phyloP scores from a whole-genome alignment of 2,329 filamentous ascomycete genomes.

The Sarocladium oryzae region DNA sequence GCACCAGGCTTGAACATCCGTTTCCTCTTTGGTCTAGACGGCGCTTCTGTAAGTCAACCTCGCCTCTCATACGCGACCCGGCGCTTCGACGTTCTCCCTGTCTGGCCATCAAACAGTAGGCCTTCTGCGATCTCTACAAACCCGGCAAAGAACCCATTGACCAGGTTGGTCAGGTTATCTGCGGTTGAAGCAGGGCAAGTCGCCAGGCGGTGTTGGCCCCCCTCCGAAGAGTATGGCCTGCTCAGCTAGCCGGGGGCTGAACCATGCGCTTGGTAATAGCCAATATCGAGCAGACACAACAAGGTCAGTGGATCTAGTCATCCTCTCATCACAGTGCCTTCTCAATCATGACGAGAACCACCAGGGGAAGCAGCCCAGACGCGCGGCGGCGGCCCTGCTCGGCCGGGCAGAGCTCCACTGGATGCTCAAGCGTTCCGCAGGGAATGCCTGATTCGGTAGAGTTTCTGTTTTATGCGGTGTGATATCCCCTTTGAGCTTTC shows the following conservation, averaged over 20 bases:
- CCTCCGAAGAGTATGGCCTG: not conserved
- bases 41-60: slow-evolving; percentile 7
- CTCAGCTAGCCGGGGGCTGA: not conserved
- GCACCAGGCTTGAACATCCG: too few relatives aligned
- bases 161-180: not conserved
- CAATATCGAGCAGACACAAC: not conserved
- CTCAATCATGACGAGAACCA: not conserved
- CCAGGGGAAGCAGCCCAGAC: not conserved
- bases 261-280: slow-evolving; percentile 5
- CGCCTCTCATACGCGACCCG: slow-evolving; percentile 4
- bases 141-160: not conserved
- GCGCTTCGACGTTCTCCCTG: slow-evolving; percentile 5
- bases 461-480: not conserved
- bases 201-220: not conserved
- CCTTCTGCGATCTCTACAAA: not conserved
- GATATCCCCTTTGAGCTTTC: not conserved
- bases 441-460: not conserved
- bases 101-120: not conserved
- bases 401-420: not conserved
- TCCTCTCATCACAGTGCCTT: not conserved
- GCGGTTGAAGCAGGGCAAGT: not conserved
- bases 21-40: not conserved
- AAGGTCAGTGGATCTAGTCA: slow-evolving; percentile 3
- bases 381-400: not conserved
- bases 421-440: not conserved